phyloP scores from a whole-genome alignment of 768 basidiomycete genomes.

The Leccinum imitatum region DNA sequence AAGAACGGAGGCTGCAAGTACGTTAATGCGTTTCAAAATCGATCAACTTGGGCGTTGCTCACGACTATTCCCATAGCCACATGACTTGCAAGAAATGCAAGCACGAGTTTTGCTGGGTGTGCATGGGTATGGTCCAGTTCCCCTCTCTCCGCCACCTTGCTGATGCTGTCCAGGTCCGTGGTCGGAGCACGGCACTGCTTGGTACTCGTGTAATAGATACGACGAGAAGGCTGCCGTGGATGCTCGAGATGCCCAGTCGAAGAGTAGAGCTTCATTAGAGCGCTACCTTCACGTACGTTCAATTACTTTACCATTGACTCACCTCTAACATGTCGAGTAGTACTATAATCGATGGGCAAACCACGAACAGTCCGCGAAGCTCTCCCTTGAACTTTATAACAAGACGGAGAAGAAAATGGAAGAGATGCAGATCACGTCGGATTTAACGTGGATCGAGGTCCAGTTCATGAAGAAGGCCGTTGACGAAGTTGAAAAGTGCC shows the following conservation, averaged over 20 bases:
- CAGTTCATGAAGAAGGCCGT: conserved; percentile 99
- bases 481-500: conserved; percentile 84
- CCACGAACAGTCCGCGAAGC: conserved; percentile 98
- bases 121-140: conserved; percentile 70
- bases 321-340: conserved; percentile 39
- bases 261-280: conserved; percentile 86
- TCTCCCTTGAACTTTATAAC: conserved; percentile 86
- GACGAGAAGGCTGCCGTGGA: conserved; percentile 89
- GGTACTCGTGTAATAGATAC: conserved; percentile 98
- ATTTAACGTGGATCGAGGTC: conserved; percentile 96
- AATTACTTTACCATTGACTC: background rate
- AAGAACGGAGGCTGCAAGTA: conserved; percentile 99
- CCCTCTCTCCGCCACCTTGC: conserved; percentile 1
- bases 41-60: conserved; percentile 6
- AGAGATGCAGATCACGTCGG: conserved; percentile 93
- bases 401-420: conserved; percentile 99
- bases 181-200: conserved; percentile 95
- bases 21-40: conserved; percentile 81
- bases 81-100: conserved; percentile 99
- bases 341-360: conserved; percentile 99
- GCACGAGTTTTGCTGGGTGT: conserved; percentile 99
- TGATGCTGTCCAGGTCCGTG: conserved; percentile 70
- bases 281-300: conserved; percentile 89
- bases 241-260: conserved; percentile 89
- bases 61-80: conserved; percentile 57